phyloP scores from a whole-genome alignment of 2,329 filamentous ascomycete species.

The Fusarium drepaniforme region DNA sequence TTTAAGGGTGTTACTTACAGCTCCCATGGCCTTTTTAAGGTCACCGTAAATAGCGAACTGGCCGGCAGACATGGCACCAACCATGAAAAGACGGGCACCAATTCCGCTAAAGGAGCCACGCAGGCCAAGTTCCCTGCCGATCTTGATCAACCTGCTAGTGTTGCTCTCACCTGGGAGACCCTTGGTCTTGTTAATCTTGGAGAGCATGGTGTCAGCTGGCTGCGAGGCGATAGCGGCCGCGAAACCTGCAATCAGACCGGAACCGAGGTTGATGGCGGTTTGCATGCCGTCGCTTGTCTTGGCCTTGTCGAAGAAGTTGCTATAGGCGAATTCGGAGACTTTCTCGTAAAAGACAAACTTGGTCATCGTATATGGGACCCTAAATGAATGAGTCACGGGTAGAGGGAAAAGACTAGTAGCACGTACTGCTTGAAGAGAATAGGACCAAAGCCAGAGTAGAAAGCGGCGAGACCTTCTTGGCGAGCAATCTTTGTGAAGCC shows the following conservation, averaged over 20 bases:
- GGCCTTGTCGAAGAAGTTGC: conserved; percentile 50
- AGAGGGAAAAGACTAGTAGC: too few species aligned
- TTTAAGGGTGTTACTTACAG: neutral
- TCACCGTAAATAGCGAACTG: conserved; percentile 90
- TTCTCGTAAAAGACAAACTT: neutral
- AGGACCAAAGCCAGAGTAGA: neutral
- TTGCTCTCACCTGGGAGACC: conserved; percentile 87
- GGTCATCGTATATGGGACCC: neutral
- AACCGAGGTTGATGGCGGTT: conserved; percentile 81
- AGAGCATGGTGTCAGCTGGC: conserved; percentile 91
- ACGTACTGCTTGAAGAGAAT: neutral
- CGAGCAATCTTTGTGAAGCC: neutral
- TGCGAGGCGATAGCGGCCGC: conserved; percentile 88
- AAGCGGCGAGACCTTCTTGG: neutral
- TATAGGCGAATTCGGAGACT: neutral
- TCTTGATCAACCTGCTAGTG: conserved; percentile 84
- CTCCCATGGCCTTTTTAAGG: neutral
- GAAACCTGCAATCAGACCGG: conserved; percentile 71
- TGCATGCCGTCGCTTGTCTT: conserved; percentile 74
- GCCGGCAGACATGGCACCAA: conserved; percentile 79
- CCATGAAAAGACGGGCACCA: conserved; percentile 73
- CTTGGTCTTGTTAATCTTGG: conserved; percentile 95
- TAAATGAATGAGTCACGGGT: neutral
- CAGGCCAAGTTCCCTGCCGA: conserved; percentile 84
- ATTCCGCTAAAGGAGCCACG: conserved; percentile 83